A percentile compares a stretch with the other conserved stretches of the same genome.
These are phyloP conservation scores for Gracilaria gracilis DNA, from an alignment of 23 red algal genomes.

Conservation along the genomic window DNA sequence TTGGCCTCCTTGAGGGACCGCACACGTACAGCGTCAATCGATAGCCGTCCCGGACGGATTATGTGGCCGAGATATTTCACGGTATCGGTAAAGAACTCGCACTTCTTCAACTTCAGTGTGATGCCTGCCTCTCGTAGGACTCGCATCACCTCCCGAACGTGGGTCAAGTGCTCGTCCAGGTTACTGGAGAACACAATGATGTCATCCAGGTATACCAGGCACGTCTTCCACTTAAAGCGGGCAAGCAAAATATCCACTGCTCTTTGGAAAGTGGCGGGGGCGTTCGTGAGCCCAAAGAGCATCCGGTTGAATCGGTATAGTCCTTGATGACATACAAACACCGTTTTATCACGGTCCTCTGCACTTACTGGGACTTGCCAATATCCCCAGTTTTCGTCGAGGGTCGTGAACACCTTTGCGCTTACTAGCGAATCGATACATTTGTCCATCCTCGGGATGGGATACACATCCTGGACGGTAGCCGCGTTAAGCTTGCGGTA, in stretches of 20 bases:
- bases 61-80: background rate
- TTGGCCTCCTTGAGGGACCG: background rate
- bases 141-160: background rate
- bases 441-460: conserved; percentile 1
- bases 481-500: background rate
- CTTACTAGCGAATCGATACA: background rate
- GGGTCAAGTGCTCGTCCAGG: background rate
- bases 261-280: background rate
- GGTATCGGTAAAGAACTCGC: background rate
- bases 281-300: background rate
- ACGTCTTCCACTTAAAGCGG: background rate
- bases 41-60: background rate
- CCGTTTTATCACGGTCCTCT: background rate
- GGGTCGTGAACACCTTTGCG: background rate
- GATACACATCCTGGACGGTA: background rate
- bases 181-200: background rate
- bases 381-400: background rate
- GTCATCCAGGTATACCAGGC: background rate
- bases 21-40: background rate
- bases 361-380: background rate
- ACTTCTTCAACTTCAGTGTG: background rate
- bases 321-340: background rate
- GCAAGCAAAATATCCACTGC: background rate
- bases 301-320: background rate
- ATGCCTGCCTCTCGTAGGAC: background rate